phyloP scores from a whole-genome alignment of 768 basidiomycete species.

The Candolleomyces aberdarensis region DNA sequence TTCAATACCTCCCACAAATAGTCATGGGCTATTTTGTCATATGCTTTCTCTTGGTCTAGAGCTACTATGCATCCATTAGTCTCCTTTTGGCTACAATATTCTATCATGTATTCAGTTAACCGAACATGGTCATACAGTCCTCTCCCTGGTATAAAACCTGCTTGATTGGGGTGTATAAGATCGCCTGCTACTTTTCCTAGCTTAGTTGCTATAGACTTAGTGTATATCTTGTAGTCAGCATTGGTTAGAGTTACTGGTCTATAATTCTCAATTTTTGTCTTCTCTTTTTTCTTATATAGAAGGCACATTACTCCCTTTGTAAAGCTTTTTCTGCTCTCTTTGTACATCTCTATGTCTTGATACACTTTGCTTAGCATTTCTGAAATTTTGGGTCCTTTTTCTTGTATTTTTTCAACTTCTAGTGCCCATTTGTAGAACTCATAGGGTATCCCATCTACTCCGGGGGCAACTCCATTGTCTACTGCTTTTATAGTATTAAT shows the following conservation, averaged over 20 bases:
- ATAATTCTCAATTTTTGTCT: constrained; percentile 28
- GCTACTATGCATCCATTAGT: constrained; percentile 21
- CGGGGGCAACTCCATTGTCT: constrained; percentile 13
- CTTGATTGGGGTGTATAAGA: constrained; percentile 29
- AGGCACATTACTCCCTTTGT: constrained; percentile 34
- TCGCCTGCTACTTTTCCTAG: constrained; percentile 10
- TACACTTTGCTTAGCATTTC: constrained; percentile 10
- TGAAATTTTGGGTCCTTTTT: not conserved
- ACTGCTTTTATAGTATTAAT: not conserved
- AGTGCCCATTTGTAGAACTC: constrained; percentile 19
- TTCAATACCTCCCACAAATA: constrained; percentile 23
- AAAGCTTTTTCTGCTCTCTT: constrained; percentile 18
- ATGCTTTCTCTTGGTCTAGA: not conserved
- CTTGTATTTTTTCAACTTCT: not conserved
- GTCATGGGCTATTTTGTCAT: constrained; percentile 20
- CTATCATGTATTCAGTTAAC: constrained; percentile 21
- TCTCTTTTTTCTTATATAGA: constrained; percentile 39
- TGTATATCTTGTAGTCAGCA: constrained; percentile 31
- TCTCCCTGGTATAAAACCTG: constrained; percentile 29
- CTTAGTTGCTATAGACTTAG: constrained; percentile 17
- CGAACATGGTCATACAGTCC: constrained; percentile 28
- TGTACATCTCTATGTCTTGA: constrained; percentile 26
- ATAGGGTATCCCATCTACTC: constrained; percentile 19
- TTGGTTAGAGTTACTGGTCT: constrained; percentile 31
- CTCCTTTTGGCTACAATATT: constrained; percentile 17